A percentile compares a stretch with the other conserved stretches of the same genome.
phyloP scores from a whole-genome alignment of 1,284 basidiomycete species.

The Cutaneotrichosporon mucoides region DNA sequence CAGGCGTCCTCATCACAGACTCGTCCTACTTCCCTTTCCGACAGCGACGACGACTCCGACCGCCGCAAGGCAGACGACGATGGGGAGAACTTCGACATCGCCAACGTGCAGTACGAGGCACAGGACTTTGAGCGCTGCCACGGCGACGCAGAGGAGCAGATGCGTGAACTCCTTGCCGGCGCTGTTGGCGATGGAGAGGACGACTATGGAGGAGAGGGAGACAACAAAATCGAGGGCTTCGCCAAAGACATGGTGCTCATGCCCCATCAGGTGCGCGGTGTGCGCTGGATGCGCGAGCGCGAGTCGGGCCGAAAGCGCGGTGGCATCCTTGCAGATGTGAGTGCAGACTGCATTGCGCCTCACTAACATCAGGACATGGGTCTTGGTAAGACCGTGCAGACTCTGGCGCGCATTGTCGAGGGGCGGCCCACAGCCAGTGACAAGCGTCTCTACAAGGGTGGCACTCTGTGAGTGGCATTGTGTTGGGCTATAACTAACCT shows the following conservation, averaged over 20 bases:
- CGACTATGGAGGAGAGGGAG: slow-evolving; percentile 53
- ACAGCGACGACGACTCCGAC: neutral
- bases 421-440: slow-evolving; percentile 66
- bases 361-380: slow-evolving; percentile 49
- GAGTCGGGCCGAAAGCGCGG: slow-evolving; percentile 74
- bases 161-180: slow-evolving; percentile 51
- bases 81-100: slow-evolving; percentile 40
- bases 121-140: slow-evolving; percentile 31
- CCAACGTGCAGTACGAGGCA: slow-evolving; percentile 27
- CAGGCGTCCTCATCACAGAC: neutral
- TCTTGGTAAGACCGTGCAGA: slow-evolving; percentile 91
- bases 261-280: slow-evolving; percentile 77
- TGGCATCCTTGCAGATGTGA: slow-evolving; percentile 89
- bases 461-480: slow-evolving; percentile 64
- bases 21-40: too few species aligned
- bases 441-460: slow-evolving; percentile 58
- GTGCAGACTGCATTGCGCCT: slow-evolving; percentile 5
- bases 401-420: slow-evolving; percentile 74
- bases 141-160: slow-evolving; percentile 56
- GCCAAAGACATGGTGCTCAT: slow-evolving; percentile 64
- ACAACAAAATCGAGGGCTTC: slow-evolving; percentile 69
- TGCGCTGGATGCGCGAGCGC: slow-evolving; percentile 80
- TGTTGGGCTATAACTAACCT: slow-evolving; percentile 3
- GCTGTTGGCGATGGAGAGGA: slow-evolving; percentile 49
- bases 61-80: slow-evolving; percentile 5